Evolutionary conservation across 78 protist genomes (phyloP), one percentile per base, ranked within the genome.

Genomic region (Guillardia theta): DNA sequence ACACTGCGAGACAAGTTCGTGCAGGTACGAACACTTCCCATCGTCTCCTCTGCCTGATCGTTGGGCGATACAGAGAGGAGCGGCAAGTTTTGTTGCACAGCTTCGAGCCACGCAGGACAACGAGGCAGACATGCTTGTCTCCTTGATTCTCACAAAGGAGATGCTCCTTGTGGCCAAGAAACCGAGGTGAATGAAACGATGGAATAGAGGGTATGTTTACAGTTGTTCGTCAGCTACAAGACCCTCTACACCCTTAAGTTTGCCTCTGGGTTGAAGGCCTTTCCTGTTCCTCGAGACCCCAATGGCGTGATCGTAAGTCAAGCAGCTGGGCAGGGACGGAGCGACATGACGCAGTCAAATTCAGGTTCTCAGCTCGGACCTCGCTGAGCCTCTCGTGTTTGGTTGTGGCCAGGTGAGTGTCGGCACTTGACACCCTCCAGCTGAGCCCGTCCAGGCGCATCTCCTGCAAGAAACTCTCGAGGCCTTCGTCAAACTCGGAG

Each of bases 81-180:
- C 90, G 47, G 90, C 90, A 5, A 78, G 90, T 30, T 78, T 78
- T 30, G 90, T 78, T 22, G 90, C 90, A 10, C 90, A 78, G 48
- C 48, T 78, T 22, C 47, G 90, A 22, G 90, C 39, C 90, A 78
- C 90, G 53, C 39, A 78, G 90, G 90, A 78, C n/a, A 78, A 78
- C 90, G n/a, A n/a, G n/a, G 39, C 90, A 36, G 90, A 78, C 48
- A 10, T 78, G 90, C 90, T 78, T 4, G 90, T 78, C 48, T 78
- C 90, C 30, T 48, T 78, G 53, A 78, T 78, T 30, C 48, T 78
- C 53, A 78, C 90, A 18, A 78, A 78, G 50, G 90, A 78, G 90
- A 78, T 78, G 90, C 90, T 78, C 53, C 90, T 78, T n/a, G 90
- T 78, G 48, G 90, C 90, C n/a, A 37, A 43, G 33, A 78, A 78